These are phyloP conservation scores for Jackrogersella multiformis DNA, from an alignment of 495 filamentous ascomycete species.

Conservation along the genomic window DNA sequence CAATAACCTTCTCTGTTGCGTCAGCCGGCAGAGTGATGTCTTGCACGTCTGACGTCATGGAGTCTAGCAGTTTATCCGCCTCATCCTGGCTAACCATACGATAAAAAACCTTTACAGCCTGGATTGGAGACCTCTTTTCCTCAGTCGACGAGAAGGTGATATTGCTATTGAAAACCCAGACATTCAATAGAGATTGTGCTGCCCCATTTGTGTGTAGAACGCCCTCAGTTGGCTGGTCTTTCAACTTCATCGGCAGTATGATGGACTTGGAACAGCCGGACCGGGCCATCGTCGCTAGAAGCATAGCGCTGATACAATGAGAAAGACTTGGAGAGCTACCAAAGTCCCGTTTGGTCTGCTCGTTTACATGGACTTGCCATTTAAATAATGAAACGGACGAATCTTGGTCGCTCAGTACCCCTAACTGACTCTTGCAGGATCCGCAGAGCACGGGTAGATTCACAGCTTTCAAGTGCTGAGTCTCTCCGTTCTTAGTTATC, in stretches of 20 bases:
- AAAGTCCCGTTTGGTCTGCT: conserved; percentile 3
- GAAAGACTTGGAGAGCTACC: conserved; percentile 44
- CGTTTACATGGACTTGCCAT: conserved; percentile 51
- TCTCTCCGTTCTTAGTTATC: background rate
- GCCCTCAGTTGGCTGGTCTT: conserved; percentile 29
- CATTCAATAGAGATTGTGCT: conserved; percentile 47
- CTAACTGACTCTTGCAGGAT: conserved; percentile 53
- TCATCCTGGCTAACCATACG: conserved; percentile 54
- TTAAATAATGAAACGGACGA: conserved; percentile 50
- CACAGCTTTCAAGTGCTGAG: background rate
- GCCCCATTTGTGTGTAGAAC: conserved; percentile 22
- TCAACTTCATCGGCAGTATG: conserved; percentile 50
- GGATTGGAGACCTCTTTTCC: conserved; percentile 46
- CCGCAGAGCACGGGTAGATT: conserved; percentile 55
- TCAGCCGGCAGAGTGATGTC: conserved; percentile 68
- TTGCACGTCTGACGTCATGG: conserved; percentile 65
- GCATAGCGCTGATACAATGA: conserved; percentile 58
- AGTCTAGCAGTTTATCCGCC: conserved; percentile 64
- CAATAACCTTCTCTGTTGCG: conserved; percentile 56
- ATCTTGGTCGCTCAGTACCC: conserved; percentile 62
- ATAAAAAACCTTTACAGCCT: conserved; percentile 74
- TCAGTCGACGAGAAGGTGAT: conserved; percentile 67
- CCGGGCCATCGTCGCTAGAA: conserved; percentile 57
- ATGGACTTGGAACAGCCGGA: conserved; percentile 61
- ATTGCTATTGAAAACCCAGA: conserved; percentile 78